Evolutionary conservation across 1,284 basidiomycete species (phyloP).

Genomic region (Naganishia albida): DNA sequence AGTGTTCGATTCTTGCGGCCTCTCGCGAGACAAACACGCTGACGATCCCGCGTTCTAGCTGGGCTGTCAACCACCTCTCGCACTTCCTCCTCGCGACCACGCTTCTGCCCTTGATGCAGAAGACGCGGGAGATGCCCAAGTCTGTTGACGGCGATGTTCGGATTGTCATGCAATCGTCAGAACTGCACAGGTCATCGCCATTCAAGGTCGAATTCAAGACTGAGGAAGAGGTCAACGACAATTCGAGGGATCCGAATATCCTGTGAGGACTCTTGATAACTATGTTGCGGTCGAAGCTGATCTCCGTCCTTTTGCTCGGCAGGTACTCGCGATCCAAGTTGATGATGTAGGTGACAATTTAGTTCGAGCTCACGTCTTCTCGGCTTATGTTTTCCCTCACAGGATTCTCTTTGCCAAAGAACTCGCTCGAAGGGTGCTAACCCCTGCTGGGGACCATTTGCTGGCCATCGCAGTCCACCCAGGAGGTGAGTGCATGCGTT

Average conservation of each 20-base stretch:
- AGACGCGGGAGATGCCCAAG: constrained; percentile 38
- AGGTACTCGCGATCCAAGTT: constrained; percentile 45
- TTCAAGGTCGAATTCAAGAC: constrained; percentile 44
- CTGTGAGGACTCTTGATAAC: constrained; percentile 31
- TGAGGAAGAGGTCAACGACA: constrained; percentile 42
- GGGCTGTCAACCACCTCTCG: constrained; percentile 46
- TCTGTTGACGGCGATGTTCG: constrained; percentile 33
- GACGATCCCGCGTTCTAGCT: constrained; percentile 24
- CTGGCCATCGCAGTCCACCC: constrained; percentile 46
- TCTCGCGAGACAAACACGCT: background rate
- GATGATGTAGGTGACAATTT: constrained; percentile 40
- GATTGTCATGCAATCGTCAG: constrained; percentile 45
- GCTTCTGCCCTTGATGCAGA: constrained; percentile 43
- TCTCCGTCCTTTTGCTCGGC: background rate
- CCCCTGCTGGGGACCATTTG: constrained; percentile 37
- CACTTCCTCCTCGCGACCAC: constrained; percentile 43
- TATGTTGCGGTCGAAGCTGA: background rate
- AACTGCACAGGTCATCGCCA: constrained; percentile 44
- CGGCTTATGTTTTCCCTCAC: background rate
- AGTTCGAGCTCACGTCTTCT: background rate
- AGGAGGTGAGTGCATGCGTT: constrained; percentile 35
- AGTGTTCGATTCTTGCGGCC: background rate
- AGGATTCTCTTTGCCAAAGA: constrained; percentile 47
- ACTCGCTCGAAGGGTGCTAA: constrained; percentile 42
- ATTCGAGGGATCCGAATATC: constrained; percentile 39